phyloP scores from a whole-genome alignment of 805 yeast species.

The Candida loeiensis region DNA sequence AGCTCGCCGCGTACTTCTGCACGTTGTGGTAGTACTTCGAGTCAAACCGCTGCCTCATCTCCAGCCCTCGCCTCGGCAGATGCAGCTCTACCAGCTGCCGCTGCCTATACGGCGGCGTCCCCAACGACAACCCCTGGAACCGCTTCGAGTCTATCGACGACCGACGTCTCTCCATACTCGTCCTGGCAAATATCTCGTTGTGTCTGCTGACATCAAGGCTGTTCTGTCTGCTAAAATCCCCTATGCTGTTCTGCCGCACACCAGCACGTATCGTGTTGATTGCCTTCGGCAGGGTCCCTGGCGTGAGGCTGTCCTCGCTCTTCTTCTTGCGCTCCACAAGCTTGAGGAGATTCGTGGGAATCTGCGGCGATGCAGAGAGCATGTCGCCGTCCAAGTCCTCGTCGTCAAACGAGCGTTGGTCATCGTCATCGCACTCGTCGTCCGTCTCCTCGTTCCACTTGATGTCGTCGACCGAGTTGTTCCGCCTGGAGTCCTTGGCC shows the following conservation, averaged over 20 bases:
- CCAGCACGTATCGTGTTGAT: background rate
- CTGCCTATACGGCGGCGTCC: slow-evolving; percentile 3
- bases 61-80: slow-evolving; percentile 7
- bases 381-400: slow-evolving; percentile 43
- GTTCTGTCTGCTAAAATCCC: slow-evolving; percentile 3
- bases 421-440: slow-evolving; percentile 12
- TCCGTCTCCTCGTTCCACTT: slow-evolving; percentile 21
- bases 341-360: slow-evolving; percentile 56
- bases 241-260: background rate
- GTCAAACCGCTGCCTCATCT: slow-evolving; percentile 23
- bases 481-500: slow-evolving; percentile 11
- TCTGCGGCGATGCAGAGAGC: slow-evolving; percentile 64
- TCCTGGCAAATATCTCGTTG: slow-evolving; percentile 18
- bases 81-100: slow-evolving; percentile 8
- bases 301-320: slow-evolving; percentile 22
- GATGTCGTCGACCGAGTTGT: slow-evolving; percentile 2
- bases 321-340: slow-evolving; percentile 47
- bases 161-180: slow-evolving; percentile 23
- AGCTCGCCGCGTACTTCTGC: slow-evolving; percentile 27
- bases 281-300: slow-evolving; percentile 30
- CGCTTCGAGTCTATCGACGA: slow-evolving; percentile 35
- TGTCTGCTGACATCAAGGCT: slow-evolving; percentile 4
- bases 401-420: slow-evolving; percentile 22
- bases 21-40: slow-evolving; percentile 39
- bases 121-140: background rate